phyloP scores from a whole-genome alignment of 2,329 filamentous ascomycete genomes.

The Bretziella fagacearum region DNA sequence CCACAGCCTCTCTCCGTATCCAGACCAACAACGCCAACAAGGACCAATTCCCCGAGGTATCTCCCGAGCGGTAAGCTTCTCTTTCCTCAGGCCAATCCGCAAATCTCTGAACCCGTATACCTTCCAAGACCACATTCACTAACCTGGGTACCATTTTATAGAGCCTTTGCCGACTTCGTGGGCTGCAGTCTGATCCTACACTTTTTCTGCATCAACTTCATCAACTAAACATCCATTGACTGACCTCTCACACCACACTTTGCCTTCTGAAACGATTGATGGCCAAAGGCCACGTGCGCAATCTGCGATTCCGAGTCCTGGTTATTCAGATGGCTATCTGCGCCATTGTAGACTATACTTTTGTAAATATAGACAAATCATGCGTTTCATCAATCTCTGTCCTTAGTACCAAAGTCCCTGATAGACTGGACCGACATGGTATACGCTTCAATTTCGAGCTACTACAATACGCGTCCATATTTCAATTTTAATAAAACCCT shows the following conservation, averaged over 20 bases:
- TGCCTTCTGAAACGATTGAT: not conserved
- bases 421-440: too few relatives aligned
- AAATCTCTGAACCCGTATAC: too few relatives aligned
- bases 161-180: conserved; percentile 90
- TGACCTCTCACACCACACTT: not conserved
- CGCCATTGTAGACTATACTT: not conserved
- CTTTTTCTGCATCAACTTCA: conserved; percentile 99
- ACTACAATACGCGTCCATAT: too few relatives aligned
- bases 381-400: not conserved
- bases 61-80: conserved; percentile 53
- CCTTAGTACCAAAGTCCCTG: not conserved
- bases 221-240: conserved; percentile 50
- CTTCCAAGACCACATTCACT: too few relatives aligned
- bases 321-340: not conserved
- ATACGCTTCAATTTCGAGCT: too few relatives aligned
- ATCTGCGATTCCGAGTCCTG: not conserved
- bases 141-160: too few relatives aligned
- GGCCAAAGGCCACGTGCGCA: not conserved
- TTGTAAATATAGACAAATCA: conserved; percentile 3
- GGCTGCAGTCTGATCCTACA: conserved; percentile 90
- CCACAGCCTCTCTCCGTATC: conserved; percentile 57
- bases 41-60: conserved; percentile 56
- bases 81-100: too few relatives aligned
- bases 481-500: too few relatives aligned
- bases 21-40: conserved; percentile 79